Evolutionary conservation across 768 basidiomycete species (phyloP).

Genomic region (Hericium rajendrae): DNA sequence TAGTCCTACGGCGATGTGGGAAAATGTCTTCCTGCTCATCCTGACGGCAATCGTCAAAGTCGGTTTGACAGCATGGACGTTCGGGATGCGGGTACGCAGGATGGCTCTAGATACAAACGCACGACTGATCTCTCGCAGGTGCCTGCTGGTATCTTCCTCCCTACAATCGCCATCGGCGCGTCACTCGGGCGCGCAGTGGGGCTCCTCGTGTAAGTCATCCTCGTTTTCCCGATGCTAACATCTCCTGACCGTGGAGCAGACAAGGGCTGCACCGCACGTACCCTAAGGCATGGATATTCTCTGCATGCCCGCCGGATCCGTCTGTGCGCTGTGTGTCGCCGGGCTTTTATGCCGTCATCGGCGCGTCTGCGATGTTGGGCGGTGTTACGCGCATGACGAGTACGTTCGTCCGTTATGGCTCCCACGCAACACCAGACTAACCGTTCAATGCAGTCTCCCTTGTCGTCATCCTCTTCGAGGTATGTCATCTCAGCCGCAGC

Average conservation of each 20-base stretch:
- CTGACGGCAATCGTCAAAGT: slow-evolving; percentile 56
- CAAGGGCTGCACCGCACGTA: slow-evolving; percentile 60
- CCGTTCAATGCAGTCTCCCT: slow-evolving; percentile 42
- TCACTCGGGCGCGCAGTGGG: slow-evolving; percentile 65
- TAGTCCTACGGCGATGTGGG: slow-evolving; percentile 56
- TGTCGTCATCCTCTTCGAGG: slow-evolving; percentile 72
- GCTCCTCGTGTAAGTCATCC: slow-evolving; percentile 43
- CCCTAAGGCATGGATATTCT: slow-evolving; percentile 60
- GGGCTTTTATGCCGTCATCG: slow-evolving; percentile 71
- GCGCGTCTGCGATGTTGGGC: slow-evolving; percentile 66
- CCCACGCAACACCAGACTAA: background rate
- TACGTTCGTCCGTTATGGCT: slow-evolving; percentile 14
- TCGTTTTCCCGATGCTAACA: background rate
- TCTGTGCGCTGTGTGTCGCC: slow-evolving; percentile 61
- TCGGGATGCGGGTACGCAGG: slow-evolving; percentile 63
- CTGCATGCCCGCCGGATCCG: slow-evolving; percentile 63
- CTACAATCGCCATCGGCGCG: slow-evolving; percentile 68
- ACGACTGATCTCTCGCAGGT: slow-evolving; percentile 30
- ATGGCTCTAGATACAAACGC: background rate
- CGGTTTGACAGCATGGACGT: slow-evolving; percentile 63
- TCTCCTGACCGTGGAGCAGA: slow-evolving; percentile 23
- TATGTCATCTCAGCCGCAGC: slow-evolving; percentile 15
- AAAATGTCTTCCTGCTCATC: slow-evolving; percentile 58
- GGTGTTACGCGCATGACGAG: slow-evolving; percentile 74
- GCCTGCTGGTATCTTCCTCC: slow-evolving; percentile 69